These are phyloP conservation scores for Capronia americana DNA, from an alignment of 2,329 filamentous ascomycete genomes.

Conservation along the genomic window DNA sequence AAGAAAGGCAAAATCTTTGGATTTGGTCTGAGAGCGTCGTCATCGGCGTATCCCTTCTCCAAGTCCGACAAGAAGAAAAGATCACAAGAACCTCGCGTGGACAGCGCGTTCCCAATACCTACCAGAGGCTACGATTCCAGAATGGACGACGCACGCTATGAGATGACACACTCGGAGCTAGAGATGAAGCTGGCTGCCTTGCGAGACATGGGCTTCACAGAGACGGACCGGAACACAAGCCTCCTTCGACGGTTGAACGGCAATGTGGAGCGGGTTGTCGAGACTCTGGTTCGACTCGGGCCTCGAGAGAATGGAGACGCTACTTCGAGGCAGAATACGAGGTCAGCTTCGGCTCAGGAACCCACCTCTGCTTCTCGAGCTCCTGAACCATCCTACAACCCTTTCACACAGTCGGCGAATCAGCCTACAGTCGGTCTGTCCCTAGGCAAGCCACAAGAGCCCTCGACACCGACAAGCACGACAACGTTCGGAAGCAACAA, in stretches of 20 bases:
- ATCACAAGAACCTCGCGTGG: constrained; percentile 43
- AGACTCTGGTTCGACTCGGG: constrained; percentile 81
- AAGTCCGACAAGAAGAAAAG: constrained; percentile 48
- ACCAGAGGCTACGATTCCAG: constrained; percentile 35
- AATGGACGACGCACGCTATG: constrained; percentile 32
- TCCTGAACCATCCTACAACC: constrained; percentile 33
- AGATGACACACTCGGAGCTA: constrained; percentile 54
- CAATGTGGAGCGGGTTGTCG: constrained; percentile 83
- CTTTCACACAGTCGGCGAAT: constrained; percentile 28
- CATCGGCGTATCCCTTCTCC: constrained; percentile 71
- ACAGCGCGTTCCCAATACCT: constrained; percentile 38
- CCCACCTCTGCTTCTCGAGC: constrained; percentile 13
- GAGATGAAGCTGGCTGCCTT: constrained; percentile 78
- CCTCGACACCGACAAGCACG: constrained; percentile 19
- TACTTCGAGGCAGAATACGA: constrained; percentile 7
- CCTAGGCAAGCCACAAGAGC: constrained; percentile 37
- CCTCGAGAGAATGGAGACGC: constrained; percentile 56
- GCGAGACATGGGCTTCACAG: constrained; percentile 88
- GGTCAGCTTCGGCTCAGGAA: neutral
- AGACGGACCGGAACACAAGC: constrained; percentile 79
- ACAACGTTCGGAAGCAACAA: constrained; percentile 40
- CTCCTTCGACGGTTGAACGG: constrained; percentile 84
- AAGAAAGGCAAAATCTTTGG: constrained; percentile 67
- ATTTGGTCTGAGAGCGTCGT: constrained; percentile 70
- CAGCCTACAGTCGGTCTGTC: constrained; percentile 39